Evolutionary conservation across 1,284 basidiomycete species (phyloP), one percentile per base, ranked within the genome.

Genomic region (Rhodotorula glutinis): DNA sequence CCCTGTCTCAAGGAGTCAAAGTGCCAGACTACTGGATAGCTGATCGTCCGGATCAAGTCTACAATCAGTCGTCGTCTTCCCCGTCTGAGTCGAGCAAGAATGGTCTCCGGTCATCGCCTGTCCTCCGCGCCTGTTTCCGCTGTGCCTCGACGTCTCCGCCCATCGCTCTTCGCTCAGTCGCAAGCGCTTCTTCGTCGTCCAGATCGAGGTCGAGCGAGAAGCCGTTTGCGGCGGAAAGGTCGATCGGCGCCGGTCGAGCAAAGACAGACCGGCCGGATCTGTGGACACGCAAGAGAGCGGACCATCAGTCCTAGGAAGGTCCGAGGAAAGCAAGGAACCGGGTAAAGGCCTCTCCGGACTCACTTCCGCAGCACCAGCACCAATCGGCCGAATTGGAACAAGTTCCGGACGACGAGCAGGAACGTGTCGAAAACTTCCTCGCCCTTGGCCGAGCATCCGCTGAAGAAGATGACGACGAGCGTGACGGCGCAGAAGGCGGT

Each of bases 261-360:
- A 96, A 91, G 75, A 96, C 90, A 2, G 92, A 94, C 76, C 94
- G 91, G 0, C 93, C 93, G 60, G 92, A 95, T 80, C 92, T 93
- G 63, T 46, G 23, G n/a, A n/a, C n/a, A n/a, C n/a, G n/a, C n/a
- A 57, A 9, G 53, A 19, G 29, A 23, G 1, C 16, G 10, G 10
- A 9, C 40, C 1, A 25, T 55, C 21, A 51, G 21, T 23, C 62
- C n/a, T 16, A 23, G 33, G 11, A n/a, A n/a, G n/a, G 19, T 40
- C 33, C 21, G 47, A 49, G 47, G 5, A 38, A 38, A 7, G 33
- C 7, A 38, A 25, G 25, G 47, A 9, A 27, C 25, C 16, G 47
- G 27, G n/a, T 9, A 10, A 49, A 9, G 10, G 27, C 4, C 23
- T 8, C 30, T 29, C 23, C 52, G 54, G 11, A 82, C 88, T 75